Evolutionary conservation across 345 rosid genomes (phyloP), one percentile per base, ranked within the genome.

Genomic region (Citropsis articulata): DNA sequence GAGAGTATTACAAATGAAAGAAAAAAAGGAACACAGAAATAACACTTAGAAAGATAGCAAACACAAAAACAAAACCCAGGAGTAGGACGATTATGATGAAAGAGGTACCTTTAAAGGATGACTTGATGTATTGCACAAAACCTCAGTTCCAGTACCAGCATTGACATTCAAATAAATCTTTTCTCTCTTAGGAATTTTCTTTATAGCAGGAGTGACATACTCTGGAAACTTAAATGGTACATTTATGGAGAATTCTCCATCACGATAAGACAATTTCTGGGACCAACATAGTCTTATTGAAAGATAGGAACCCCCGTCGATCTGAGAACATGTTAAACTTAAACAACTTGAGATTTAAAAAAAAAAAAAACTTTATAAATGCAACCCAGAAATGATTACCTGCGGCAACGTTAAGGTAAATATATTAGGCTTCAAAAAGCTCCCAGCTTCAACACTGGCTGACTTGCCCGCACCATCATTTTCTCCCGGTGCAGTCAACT

Each of bases 181-280:
- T 78, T 94, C 95, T 59, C 86, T 92, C 73, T 88, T 96, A 0
- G 91, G 84, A 38, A 92, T 78, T 80, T 95, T 91, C 90, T 87
- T 96, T 38, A 89, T 92, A 13, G 90, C 89, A 81, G 99, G 95
- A 77, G 89, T 89, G 62, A 92, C 99, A 82, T 83, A 94, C 75
- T 90, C 95, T 0, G 97, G 99, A 75, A 96, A 96, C 48, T 75
- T 88, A 66, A 92, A 96, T 28, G 99, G 99, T 75, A 96, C 84
- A 14, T 69, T 79, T 77, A 96, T 50, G 27, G 85, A 86, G 57
- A 90, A 91, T 76, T 90, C 90, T 33, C 97, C 94, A 28, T 90
- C 72, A 2, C 59, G 62, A 65, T 84, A 92, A 14, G 81, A 81
- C 80, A 90, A 73, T 81, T 92, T 96, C 85, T 96, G 98, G 68